Base-by-base conservation (phyloP, 1,139 yeast species). In the Hanseniaspora gamundiae region DNA sequence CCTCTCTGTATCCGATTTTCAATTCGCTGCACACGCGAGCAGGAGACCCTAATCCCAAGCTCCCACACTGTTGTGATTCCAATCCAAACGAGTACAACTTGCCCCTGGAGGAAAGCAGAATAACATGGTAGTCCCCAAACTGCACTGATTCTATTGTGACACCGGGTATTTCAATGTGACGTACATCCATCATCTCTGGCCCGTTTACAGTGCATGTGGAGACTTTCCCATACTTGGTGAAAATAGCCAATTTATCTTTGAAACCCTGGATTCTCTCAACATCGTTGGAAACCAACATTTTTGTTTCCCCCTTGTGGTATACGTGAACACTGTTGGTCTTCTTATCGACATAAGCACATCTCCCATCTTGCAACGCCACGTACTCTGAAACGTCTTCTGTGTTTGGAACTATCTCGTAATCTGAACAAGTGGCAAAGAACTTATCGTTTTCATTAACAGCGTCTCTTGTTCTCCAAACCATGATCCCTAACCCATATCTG, bases 121-220 rank as follows among this genome's bases (percentile, higher is more conserved):
- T 56, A 41, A 62, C 69, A 57, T 84, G 94, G 54, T 81, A 79
- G 56, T 84, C 94, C 0, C 93, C 94, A 47, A 79, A 72, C 2
- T 76, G 78, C 1, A 83, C 62, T 4, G 78, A 70, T 2, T 76
- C 66, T 35, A 83, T 36, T 7, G 3, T 16, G 17, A 59, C 60
- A 8, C 73, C 66, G 49, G 79, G 85, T 19, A 80, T 56, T 44
- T 56, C 59, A 14, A 57, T 42, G 24, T 51, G 44, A 1, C 50
- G 42, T n/a, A 51, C 40, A 16, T 61, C 52, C 6, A 45, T 48
- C 51, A 2, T 59, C 31, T 51, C 58, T 39, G 57, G 54, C 19
- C 78, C 80, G 61, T 4, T 70, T 51, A 47, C 16, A 55, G 42
- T 4, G 56, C 50, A 42, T 52, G 59, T 42, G 4, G 16, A 16